Conservation (phyloP, 331 rosid genomes). For the Rhamnella rubrinervis region DNA sequence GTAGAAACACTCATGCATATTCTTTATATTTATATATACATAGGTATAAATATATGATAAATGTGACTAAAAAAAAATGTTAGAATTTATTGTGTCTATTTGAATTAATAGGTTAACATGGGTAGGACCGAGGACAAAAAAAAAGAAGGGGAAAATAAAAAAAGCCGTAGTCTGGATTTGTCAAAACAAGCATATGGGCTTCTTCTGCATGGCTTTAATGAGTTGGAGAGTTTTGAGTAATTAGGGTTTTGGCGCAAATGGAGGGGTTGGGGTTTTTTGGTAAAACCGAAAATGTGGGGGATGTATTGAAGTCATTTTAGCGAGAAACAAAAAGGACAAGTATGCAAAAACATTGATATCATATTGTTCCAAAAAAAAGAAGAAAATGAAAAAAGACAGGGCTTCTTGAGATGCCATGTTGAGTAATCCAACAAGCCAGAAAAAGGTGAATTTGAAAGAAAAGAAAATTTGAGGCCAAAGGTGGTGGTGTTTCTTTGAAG, state of each 20-base stretch:
- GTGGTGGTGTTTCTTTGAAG: conserved; percentile 37
- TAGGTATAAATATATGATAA: background rate
- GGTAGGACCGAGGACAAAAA: too few relatives aligned
- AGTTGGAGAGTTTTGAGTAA: too few relatives aligned
- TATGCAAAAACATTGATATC: background rate
- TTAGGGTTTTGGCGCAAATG: too few relatives aligned
- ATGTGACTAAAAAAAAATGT: background rate
- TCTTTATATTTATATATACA: background rate
- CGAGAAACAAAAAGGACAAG: too few relatives aligned
- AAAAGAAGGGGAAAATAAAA: too few relatives aligned
- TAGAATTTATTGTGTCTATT: background rate
- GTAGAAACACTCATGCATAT: too few relatives aligned
- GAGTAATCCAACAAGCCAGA: conserved; percentile 14
- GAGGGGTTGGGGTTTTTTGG: too few relatives aligned
- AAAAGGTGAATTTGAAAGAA: conserved; percentile 7
- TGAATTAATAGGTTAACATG: background rate
- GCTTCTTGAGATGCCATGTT: conserved; percentile 19
- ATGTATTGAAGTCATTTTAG: too few relatives aligned
- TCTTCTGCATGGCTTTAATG: too few relatives aligned
- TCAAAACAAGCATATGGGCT: too few relatives aligned
- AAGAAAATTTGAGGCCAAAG: conserved; percentile 2
- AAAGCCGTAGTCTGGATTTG: too few relatives aligned
- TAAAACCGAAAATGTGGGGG: too few relatives aligned
- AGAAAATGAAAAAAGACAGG: background rate
- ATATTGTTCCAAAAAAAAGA: background rate